These are phyloP conservation scores for Podospora sp. DNA, from an alignment of 495 filamentous ascomycete genomes.

Conservation along the genomic window DNA sequence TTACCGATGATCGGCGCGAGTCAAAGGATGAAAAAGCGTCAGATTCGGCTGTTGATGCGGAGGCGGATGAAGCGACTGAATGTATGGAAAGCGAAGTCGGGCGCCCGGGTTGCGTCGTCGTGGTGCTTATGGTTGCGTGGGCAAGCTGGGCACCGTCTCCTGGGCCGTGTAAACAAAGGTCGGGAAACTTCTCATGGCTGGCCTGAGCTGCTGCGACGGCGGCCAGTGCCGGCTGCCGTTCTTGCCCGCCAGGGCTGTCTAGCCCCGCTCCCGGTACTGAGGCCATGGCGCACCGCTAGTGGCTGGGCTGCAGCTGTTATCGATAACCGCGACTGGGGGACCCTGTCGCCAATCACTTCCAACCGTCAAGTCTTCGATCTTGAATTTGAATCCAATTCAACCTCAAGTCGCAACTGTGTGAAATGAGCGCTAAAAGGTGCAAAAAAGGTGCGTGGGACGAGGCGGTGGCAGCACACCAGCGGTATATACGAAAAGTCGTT, in stretches of 20 bases:
- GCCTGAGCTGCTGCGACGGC: conserved; percentile 27
- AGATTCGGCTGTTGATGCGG: conserved; percentile 24
- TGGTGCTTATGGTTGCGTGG: conserved; percentile 9
- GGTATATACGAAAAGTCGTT: conserved; percentile 18
- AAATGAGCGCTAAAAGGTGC: not conserved
- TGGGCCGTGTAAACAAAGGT: conserved; percentile 34
- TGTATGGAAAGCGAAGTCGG: conserved; percentile 34
- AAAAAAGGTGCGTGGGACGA: not conserved
- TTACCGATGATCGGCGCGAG: conserved; percentile 34
- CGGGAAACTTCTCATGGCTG: conserved; percentile 34
- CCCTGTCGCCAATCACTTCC: not conserved
- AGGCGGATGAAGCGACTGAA: conserved; percentile 31
- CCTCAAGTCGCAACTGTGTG: conserved; percentile 2
- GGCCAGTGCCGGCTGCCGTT: conserved; percentile 15
- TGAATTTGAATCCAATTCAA: not conserved
- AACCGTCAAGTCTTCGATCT: not conserved
- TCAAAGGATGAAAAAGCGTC: conserved; percentile 22
- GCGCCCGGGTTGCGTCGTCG: conserved; percentile 21
- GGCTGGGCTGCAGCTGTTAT: conserved; percentile 24
- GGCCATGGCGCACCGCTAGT: conserved; percentile 19
- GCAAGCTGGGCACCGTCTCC: conserved; percentile 14
- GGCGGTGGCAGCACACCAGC: conserved; percentile 3
- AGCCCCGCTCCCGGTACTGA: conserved; percentile 29
- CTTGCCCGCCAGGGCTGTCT: conserved; percentile 26
- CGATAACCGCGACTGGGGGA: conserved; percentile 10